A percentile compares a stretch with the other conserved stretches of the same genome.
Conservation (phyloP, 2,329 filamentous ascomycete genomes). For the Phaeophleospora eucalypticola region DNA sequence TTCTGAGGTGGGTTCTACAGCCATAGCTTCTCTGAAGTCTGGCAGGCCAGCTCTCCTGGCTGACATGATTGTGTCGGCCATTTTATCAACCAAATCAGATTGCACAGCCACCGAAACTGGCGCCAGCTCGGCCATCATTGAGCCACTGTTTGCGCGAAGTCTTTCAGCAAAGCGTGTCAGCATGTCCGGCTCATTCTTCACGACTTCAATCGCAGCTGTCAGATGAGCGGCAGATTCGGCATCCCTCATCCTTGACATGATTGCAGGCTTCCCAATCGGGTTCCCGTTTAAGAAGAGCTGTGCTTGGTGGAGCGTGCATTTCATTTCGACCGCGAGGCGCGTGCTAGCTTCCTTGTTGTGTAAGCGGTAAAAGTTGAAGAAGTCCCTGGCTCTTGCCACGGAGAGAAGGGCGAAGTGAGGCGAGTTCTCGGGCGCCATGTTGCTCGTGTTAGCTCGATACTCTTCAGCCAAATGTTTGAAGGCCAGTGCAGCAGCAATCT, state of each 20-base stretch:
- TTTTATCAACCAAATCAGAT: constrained; percentile 31
- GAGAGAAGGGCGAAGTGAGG: constrained; percentile 29
- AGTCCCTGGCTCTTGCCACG: constrained; percentile 35
- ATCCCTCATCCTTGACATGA: constrained; percentile 33
- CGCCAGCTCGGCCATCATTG: constrained; percentile 30
- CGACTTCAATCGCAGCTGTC: constrained; percentile 35
- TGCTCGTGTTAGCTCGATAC: constrained; percentile 20
- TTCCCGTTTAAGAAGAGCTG: constrained; percentile 27
- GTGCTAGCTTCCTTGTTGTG: too few relatives aligned
- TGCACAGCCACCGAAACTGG: constrained; percentile 30
- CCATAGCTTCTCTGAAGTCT: constrained; percentile 24
- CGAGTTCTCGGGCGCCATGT: not conserved
- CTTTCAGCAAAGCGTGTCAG: constrained; percentile 34
- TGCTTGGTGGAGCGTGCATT: constrained; percentile 15
- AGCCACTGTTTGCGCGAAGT: constrained; percentile 29
- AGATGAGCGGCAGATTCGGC: constrained; percentile 35
- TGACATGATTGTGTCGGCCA: constrained; percentile 35
- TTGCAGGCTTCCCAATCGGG: constrained; percentile 27
- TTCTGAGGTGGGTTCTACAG: too few relatives aligned
- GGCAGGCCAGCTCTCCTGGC: constrained; percentile 35
- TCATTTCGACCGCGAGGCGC: too few relatives aligned
- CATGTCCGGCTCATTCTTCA: constrained; percentile 31
- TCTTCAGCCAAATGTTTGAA: constrained; percentile 40
- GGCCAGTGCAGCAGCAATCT: constrained; percentile 35
- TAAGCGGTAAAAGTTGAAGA: constrained; percentile 36